Conservation (phyloP, 208 protist genomes). For the Acanthamoeba lenticulata region DNA sequence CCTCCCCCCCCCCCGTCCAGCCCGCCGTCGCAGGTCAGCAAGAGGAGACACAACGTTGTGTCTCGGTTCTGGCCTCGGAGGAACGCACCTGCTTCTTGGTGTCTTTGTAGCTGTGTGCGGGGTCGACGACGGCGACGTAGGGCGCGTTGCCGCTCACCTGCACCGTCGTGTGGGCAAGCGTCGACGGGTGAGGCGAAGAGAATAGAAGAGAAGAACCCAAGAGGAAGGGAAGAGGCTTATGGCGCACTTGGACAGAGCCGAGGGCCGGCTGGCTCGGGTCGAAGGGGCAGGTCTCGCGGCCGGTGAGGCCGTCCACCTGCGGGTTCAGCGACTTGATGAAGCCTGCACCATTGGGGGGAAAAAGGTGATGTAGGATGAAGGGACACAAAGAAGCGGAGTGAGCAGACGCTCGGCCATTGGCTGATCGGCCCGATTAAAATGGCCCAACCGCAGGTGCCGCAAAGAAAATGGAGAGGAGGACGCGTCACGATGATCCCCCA, state of each 20-base stretch:
- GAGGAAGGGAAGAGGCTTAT: not conserved
- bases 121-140: not conserved
- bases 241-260: not conserved
- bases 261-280: not conserved
- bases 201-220: not conserved
- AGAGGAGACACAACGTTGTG: too few relatives aligned
- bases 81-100: too few relatives aligned
- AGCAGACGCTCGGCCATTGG: not conserved
- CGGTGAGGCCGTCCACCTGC: not conserved
- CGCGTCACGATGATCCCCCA: not conserved
- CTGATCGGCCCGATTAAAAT: not conserved
- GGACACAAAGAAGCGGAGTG: not conserved
- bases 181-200: not conserved
- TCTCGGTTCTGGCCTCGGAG: too few relatives aligned
- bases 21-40: too few relatives aligned
- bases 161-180: not conserved
- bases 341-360: not conserved
- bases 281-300: not conserved
- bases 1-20: too few relatives aligned
- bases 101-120: not conserved
- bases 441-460: not conserved
- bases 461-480: not conserved
- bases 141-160: not conserved
- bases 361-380: not conserved
- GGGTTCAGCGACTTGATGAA: slow-evolving; percentile 20